Base-by-base conservation (phyloP, 1,284 basidiomycete genomes). In the Tylopilus orsonianus region DNA sequence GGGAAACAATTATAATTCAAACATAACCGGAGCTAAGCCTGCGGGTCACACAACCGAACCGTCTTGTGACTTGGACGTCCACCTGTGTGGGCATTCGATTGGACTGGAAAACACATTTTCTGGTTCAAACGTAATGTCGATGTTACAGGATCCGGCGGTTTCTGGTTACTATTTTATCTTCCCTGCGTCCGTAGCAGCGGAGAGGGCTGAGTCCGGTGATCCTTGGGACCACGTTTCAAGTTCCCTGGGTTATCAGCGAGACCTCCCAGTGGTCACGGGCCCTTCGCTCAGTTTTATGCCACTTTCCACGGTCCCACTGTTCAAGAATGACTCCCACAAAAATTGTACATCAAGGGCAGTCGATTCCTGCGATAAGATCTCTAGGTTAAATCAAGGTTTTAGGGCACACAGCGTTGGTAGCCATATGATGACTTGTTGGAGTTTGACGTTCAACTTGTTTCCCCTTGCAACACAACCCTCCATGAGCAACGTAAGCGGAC, bases 331-430 rank as follows among this genome's bases (percentile, higher is more conserved):
- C 44, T 40, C 30, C 29, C 40, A 40, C 45, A 29, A 19, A 45
- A 34, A 49, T 42, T 33, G 18, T 40, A 29, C 29, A 33, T 46
- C 35, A 39, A 57, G 48, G 53, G 47, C 36, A 30, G 49, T 42
- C 39, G 16, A 30, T 40, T 48, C 35, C 32, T 46, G 52, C 44
- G 41, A 60, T 45, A 41, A 43, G 46, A 39, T 23, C 19, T 27
- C 27, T 27, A 10, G 37, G 36, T 38, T 22, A 16, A 41, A 54
- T 61, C 43, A 20, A 50, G 50, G 27, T 49, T 58, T 49, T 52
- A 59, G 49, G 46, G 40, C 30, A 39, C 46, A 46, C 14, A 35
- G 27, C 32, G 12, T 34, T 30, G 53, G 26, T 34, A 38, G 23
- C 42, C 42, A 40, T 32, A 45, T 48, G 35, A 41, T 18, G 42